Conservation (phyloP, 164 flowering plant species). For the Liquidambar formosana region DNA sequence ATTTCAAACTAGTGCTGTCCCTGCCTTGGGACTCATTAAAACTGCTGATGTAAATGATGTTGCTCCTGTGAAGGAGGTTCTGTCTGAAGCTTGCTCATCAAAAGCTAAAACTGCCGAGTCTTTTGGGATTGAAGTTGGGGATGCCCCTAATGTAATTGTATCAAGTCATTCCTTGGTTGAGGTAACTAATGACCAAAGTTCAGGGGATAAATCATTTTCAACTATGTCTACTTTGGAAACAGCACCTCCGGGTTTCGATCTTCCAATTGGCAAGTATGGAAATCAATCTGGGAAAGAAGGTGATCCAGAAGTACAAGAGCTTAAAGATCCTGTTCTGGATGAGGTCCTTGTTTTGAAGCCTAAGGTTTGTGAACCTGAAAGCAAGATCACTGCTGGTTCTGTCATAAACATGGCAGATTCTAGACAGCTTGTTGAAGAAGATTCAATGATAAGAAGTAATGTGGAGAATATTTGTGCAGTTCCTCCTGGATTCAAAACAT, state of each 20-base stretch:
- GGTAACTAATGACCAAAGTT: slow-evolving; percentile 6
- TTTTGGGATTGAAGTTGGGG: slow-evolving; percentile 12
- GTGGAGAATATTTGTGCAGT: too few relatives aligned
- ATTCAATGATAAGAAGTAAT: too few relatives aligned
- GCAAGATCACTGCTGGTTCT: too few relatives aligned
- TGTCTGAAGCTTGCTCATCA: slow-evolving; percentile 18
- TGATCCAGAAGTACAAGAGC: neutral
- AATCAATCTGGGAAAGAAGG: neutral
- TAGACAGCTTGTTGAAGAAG: too few relatives aligned
- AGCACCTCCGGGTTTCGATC: slow-evolving; percentile 17
- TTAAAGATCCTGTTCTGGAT: neutral
- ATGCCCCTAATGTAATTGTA: slow-evolving; percentile 6
- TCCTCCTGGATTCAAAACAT: neutral
- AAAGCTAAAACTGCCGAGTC: neutral
- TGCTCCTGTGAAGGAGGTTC: slow-evolving; percentile 35
- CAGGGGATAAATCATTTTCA: slow-evolving; percentile 14
- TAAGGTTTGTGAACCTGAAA: too few relatives aligned
- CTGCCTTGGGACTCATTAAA: slow-evolving; percentile 17
- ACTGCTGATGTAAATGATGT: slow-evolving; percentile 33
- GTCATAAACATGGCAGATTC: too few relatives aligned
- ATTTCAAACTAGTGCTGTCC: too few relatives aligned
- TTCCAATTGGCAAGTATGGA: slow-evolving; percentile 6
- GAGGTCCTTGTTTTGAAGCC: neutral
- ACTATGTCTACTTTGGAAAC: slow-evolving; percentile 1
- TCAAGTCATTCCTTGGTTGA: slow-evolving; percentile 12